Base-by-base conservation (phyloP, 139 green algal genomes). In the Choricystis sp. region DNA sequence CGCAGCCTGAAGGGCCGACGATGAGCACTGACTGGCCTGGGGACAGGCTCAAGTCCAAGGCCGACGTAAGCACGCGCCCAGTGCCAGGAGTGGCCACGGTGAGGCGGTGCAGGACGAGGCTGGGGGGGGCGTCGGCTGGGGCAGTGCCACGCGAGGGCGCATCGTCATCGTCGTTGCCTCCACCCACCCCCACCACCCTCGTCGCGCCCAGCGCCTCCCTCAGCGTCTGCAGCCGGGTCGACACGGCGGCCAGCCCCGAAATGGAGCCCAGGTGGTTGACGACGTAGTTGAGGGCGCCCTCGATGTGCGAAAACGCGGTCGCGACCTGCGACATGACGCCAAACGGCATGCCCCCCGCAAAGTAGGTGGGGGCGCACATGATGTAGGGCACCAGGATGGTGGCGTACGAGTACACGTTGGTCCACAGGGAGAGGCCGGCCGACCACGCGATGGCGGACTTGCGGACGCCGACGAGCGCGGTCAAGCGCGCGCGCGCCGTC, bases 331-430 rank as follows among this genome's bases (percentile, higher is more conserved):
- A 65, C 30, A 90, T 81, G 60, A 79, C 72, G 28, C 85, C 72
- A 66, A 94, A 96, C 59, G 91, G 83, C 22, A 89, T 64, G 58
- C 80, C 62, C n/a, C 83, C 83, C 2, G 52, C 56, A 64, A 89
- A 91, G 67, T 86, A 94, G 26, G 68, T 59, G 3, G 85, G 86
- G 4, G 84, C 84, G 2, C 83, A 90, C 23, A 90, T 63, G 61
- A 96, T 66, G 16, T 74, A 76, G 19, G 87, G 87, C n/a, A 88
- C 64, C 49, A 90, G 63, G 20, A 93, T 82, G 28, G 88, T 94
- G 31, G 83, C 79, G 31, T 66, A 75, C 61, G 22, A 56, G 61
- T 80, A 80, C 30, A n/a, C 52, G 67, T 81, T 81, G 23, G 69
- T 79, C 86, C 86, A 92, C 23, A 90, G 55, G n/a, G 75, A 71